These are phyloP conservation scores for Coemansia umbellata DNA, from an alignment of 192 early-diverging fungal species.

Conservation along the genomic window DNA sequence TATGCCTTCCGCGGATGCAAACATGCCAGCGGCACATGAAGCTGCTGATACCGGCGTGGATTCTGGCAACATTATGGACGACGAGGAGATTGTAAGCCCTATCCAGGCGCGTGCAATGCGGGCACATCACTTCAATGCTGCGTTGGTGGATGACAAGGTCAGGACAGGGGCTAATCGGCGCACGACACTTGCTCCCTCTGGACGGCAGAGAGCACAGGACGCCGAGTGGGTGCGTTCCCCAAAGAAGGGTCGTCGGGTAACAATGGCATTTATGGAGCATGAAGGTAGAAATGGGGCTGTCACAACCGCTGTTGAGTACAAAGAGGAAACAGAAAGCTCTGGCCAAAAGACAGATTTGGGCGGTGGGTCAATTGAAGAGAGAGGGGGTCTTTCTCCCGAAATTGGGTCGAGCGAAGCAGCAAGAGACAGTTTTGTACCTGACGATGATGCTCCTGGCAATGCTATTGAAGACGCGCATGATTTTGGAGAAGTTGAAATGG, in stretches of 20 bases:
- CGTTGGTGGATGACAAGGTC: neutral
- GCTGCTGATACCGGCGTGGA: neutral
- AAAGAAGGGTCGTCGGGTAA: slow-evolving; percentile 20
- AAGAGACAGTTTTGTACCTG: neutral
- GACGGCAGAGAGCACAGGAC: slow-evolving; percentile 1
- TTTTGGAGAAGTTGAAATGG: neutral
- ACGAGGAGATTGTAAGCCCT: slow-evolving; percentile 14
- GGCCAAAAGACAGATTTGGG: neutral
- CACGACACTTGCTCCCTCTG: slow-evolving; percentile 20
- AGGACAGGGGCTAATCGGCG: slow-evolving; percentile 10
- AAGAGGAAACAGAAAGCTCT: neutral
- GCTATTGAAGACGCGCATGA: slow-evolving; percentile 7
- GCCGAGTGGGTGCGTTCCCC: slow-evolving; percentile 31
- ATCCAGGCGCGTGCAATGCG: slow-evolving; percentile 5
- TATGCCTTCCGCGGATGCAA: slow-evolving; percentile 9
- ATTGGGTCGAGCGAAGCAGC: slow-evolving; percentile 4
- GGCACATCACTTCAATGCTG: neutral
- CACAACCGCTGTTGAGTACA: neutral
- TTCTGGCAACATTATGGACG: neutral
- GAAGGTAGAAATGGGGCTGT: neutral
- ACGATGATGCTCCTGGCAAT: slow-evolving; percentile 4
- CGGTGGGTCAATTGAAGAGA: neutral
- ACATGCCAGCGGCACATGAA: neutral
- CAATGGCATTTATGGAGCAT: slow-evolving; percentile 21
- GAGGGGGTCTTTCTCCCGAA: slow-evolving; percentile 11